Evolutionary conservation across 1,284 basidiomycete genomes (phyloP), one percentile per base, ranked within the genome.

Genomic region (Melampsora allii-populina): DNA sequence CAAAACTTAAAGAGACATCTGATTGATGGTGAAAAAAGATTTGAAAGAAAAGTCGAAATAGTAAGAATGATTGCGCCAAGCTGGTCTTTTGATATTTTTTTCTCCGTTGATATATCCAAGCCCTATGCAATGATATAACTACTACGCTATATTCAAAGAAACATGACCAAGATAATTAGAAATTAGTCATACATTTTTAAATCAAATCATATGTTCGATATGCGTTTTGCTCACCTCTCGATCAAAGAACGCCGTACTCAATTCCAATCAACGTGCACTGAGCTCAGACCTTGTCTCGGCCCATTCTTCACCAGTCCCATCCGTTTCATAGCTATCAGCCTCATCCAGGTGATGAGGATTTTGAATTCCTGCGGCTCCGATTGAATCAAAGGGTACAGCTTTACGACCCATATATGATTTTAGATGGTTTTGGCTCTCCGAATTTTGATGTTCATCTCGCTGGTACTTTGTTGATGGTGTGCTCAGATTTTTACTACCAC

Each of bases 201-300:
- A n/a, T n/a, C 39, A 42, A 42, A 42, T 42, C 1, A 14, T 1
- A 42, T 42, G 14, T 42, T 36, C 39, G 12, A 42, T 12, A 42
- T 3, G 39, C 12, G 10, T 42, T 9, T 42, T 12, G 39, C 39
- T 14, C 39, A 42, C 39, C 39, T 42, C 12, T 42, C 0, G 12
- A 42, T 42, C 10, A 42, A 42, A 42, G 39, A 42, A 42, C 14
- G 1, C 39, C 60, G n/a, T 59, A 1, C 19, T 36, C 31, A 48
- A 48, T 17, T 64, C 61, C n/a, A 10, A n/a, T 24, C 48, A 46
- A 27, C 65, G 63, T 12, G 59, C 63, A n/a, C 50, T 50, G 12
- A 73, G 19, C 60, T 73, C 33, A 10, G 71, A 73, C 27, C 65
- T 53, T 33, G 71, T 66, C 59, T 73, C 71, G 7, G 71, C 71